phyloP scores from a whole-genome alignment of 805 yeast genomes.

The Starmera caribaea region DNA sequence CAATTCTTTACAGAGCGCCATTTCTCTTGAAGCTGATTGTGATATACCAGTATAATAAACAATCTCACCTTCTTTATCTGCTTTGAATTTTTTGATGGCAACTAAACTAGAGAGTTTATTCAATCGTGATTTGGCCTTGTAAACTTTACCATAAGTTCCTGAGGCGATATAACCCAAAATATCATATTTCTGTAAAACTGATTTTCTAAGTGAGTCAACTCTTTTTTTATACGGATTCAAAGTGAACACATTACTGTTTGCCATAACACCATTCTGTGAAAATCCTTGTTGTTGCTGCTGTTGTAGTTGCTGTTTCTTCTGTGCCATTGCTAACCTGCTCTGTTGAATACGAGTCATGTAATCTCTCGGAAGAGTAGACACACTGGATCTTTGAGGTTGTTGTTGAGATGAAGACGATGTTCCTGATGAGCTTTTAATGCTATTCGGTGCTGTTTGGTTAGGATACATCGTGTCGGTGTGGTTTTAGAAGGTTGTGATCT shows the following conservation, averaged over 20 bases:
- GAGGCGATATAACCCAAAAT: conserved; percentile 96
- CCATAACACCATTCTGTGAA: conserved; percentile 31
- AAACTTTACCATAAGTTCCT: conserved; percentile 94
- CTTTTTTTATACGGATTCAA: conserved; percentile 52
- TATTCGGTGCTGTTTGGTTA: conserved; percentile 9
- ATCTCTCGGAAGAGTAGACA: too few relatives aligned
- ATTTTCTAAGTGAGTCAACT: conserved; percentile 54
- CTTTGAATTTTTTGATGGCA: conserved; percentile 94
- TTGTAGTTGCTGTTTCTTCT: background rate
- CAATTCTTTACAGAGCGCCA: conserved; percentile 88
- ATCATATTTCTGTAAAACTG: conserved; percentile 78
- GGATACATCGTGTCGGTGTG: conserved; percentile 5
- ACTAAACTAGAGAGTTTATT: conserved; percentile 18
- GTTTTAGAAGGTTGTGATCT: too few relatives aligned
- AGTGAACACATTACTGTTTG: conserved; percentile 43
- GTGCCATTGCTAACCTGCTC: background rate
- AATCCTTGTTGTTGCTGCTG: background rate
- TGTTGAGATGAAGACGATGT: background rate
- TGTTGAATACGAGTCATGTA: too few relatives aligned
- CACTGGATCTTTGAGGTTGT: background rate
- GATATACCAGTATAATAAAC: conserved; percentile 90
- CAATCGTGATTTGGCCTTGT: conserved; percentile 62
- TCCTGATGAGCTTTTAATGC: background rate
- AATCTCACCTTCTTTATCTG: conserved; percentile 85
- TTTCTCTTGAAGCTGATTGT: conserved; percentile 92